Percentiles rank a stretch among this genome's conserved stretches.
Evolutionary conservation across 1,139 yeast species (phyloP).

Genomic region (Zygosaccharomyces sapae): DNA sequence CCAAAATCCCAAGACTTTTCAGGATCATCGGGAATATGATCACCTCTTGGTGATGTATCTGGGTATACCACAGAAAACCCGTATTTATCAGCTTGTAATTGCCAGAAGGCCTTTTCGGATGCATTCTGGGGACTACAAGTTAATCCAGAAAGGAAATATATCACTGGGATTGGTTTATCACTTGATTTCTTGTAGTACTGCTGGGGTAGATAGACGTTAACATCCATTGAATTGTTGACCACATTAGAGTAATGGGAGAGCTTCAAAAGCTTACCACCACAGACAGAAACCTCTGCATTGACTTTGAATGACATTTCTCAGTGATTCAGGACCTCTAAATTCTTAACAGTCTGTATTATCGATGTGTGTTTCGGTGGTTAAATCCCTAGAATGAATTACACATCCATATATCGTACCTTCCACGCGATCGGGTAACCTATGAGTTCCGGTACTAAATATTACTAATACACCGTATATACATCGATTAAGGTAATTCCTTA

Average conservation of each 20-base stretch:
- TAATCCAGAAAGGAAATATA: constrained; percentile 80
- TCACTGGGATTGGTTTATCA: constrained; percentile 53
- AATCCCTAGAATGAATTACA: not conserved
- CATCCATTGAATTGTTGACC: constrained; percentile 73
- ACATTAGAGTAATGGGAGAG: constrained; percentile 64
- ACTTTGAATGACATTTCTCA: constrained; percentile 49
- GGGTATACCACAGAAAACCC: constrained; percentile 91
- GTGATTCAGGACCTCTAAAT: not conserved
- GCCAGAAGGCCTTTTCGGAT: constrained; percentile 89
- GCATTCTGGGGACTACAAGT: constrained; percentile 95
- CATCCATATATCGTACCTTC: not conserved
- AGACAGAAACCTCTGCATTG: constrained; percentile 56
- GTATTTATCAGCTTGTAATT: constrained; percentile 70
- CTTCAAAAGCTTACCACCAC: constrained; percentile 74
- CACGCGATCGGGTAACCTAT: constrained; percentile 4
- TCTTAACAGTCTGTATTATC: too few species aligned
- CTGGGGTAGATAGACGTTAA: constrained; percentile 77
- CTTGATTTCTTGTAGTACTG: constrained; percentile 37
- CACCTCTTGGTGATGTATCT: constrained; percentile 97
- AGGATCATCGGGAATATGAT: constrained; percentile 76
- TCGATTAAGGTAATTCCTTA: not conserved
- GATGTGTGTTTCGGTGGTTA: not conserved
- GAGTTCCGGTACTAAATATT: not conserved
- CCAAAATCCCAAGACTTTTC: constrained; percentile 94
- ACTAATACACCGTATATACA: constrained; percentile 3